These are phyloP conservation scores for Xylaria curta DNA, from an alignment of 495 filamentous ascomycete species.

Conservation along the genomic window DNA sequence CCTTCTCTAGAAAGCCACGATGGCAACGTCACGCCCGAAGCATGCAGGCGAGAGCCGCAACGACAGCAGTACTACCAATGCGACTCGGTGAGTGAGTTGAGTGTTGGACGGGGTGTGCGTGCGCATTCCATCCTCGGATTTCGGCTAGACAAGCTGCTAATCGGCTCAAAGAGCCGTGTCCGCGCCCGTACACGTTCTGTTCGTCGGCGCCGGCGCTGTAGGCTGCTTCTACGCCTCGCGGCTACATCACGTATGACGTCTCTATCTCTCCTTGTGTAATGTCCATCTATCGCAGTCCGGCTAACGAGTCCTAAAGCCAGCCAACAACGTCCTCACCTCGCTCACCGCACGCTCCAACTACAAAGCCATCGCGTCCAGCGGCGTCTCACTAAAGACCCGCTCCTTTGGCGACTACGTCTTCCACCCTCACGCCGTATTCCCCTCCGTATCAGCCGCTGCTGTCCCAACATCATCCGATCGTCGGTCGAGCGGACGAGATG, in stretches of 20 bases:
- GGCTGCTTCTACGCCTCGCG: slow-evolving; percentile 66
- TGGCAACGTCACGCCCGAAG: background rate
- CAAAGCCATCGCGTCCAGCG: slow-evolving; percentile 50
- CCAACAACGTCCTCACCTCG: slow-evolving; percentile 48
- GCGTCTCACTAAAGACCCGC: slow-evolving; percentile 57
- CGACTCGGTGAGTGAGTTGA: slow-evolving; percentile 5
- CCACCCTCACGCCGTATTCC: slow-evolving; percentile 55
- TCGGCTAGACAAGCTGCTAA: slow-evolving; percentile 18
- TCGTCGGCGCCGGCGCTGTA: slow-evolving; percentile 65
- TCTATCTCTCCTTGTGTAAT: background rate
- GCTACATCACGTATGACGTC: slow-evolving; percentile 54
- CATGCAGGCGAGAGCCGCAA: background rate
- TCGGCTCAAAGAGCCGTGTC: slow-evolving; percentile 30
- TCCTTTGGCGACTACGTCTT: slow-evolving; percentile 62
- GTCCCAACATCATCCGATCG: slow-evolving; percentile 24
- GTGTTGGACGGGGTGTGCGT: background rate
- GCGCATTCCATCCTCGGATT: background rate
- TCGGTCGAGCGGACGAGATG: slow-evolving; percentile 18
- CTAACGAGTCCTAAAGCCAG: slow-evolving; percentile 38
- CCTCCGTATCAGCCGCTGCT: slow-evolving; percentile 47
- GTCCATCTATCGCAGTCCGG: background rate
- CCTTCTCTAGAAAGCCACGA: background rate
- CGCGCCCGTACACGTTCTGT: slow-evolving; percentile 54
- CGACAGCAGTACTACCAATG: background rate
- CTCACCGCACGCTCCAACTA: slow-evolving; percentile 66